phyloP scores from a whole-genome alignment of 805 yeast genomes.

The Teunomyces tritomae region DNA sequence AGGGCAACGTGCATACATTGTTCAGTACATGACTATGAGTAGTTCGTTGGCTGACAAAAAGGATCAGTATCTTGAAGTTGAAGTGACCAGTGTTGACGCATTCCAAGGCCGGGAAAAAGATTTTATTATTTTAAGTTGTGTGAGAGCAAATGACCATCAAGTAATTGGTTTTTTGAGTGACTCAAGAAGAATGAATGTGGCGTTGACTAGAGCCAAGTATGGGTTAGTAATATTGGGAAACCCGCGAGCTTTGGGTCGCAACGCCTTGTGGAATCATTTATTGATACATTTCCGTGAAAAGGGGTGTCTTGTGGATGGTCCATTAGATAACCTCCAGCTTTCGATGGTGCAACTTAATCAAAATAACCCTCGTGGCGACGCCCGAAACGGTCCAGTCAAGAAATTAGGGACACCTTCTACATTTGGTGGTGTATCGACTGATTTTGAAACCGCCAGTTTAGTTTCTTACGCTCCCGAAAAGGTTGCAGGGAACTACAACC shows the following conservation, averaged over 20 bases:
- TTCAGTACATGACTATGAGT: constrained; percentile 72
- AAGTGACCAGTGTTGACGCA: constrained; percentile 77
- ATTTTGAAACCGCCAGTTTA: constrained; percentile 28
- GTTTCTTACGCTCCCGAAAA: constrained; percentile 19
- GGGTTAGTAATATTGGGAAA: constrained; percentile 68
- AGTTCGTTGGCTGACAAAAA: constrained; percentile 57
- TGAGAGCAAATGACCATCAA: constrained; percentile 41
- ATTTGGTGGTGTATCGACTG: constrained; percentile 10
- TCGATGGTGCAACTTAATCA: constrained; percentile 54
- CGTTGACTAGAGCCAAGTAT: constrained; percentile 42
- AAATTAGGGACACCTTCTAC: constrained; percentile 14
- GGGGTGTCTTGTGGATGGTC: constrained; percentile 89
- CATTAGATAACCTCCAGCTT: constrained; percentile 72
- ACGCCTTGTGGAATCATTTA: constrained; percentile 75
- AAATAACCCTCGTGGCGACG: constrained; percentile 6
- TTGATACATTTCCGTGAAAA: constrained; percentile 75
- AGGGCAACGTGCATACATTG: constrained; percentile 83
- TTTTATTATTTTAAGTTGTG: constrained; percentile 42
- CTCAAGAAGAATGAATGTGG: constrained; percentile 44
- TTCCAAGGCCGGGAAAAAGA: constrained; percentile 57
- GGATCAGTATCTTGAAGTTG: constrained; percentile 66
- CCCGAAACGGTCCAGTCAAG: background rate
- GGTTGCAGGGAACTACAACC: background rate
- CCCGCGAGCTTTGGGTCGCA: constrained; percentile 70
- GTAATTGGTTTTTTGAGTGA: constrained; percentile 43